Conservation (phyloP, 306 rosid genomes). For the Cicer chorassanicum region DNA sequence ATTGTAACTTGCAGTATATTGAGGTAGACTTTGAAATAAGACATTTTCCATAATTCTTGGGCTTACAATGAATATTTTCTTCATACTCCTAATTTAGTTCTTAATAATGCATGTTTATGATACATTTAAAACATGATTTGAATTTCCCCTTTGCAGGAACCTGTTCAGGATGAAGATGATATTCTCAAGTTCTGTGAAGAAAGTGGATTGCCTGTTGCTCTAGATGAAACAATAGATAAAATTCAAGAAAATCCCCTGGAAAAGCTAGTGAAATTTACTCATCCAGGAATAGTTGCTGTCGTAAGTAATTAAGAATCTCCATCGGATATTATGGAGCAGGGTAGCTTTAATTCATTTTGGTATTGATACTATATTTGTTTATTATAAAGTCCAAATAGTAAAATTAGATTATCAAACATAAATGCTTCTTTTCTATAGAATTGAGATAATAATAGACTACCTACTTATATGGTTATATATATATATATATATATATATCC, state of each 20-base stretch:
- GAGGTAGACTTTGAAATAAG: conserved; percentile 61
- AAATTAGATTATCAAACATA: conserved; percentile 13
- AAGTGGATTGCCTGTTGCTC: conserved; percentile 84
- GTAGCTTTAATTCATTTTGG: conserved; percentile 15
- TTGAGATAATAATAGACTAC: conserved; percentile 5
- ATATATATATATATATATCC: not conserved
- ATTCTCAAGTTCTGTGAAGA: conserved; percentile 83
- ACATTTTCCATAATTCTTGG: conserved; percentile 23
- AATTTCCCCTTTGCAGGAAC: conserved; percentile 69
- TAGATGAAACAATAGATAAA: conserved; percentile 82
- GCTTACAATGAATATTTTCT: not conserved
- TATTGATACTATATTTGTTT: conserved; percentile 34
- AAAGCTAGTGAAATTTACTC: conserved; percentile 70
- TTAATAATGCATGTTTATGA: conserved; percentile 6
- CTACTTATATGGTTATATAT: not conserved
- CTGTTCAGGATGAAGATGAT: conserved; percentile 77
- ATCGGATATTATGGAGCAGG: conserved; percentile 1
- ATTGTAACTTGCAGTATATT: conserved; percentile 79
- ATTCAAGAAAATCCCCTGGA: conserved; percentile 68
- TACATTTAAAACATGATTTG: conserved; percentile 34
- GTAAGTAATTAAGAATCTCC: conserved; percentile 60
- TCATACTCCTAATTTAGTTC: not conserved
- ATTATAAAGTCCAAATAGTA: conserved; percentile 1
- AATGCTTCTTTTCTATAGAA: not conserved
- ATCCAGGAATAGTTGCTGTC: conserved; percentile 84